A percentile compares a stretch with the other conserved stretches of the same genome.
phyloP scores from a whole-genome alignment of 108 stramenopile species.

The Chaetoceros muelleri region DNA sequence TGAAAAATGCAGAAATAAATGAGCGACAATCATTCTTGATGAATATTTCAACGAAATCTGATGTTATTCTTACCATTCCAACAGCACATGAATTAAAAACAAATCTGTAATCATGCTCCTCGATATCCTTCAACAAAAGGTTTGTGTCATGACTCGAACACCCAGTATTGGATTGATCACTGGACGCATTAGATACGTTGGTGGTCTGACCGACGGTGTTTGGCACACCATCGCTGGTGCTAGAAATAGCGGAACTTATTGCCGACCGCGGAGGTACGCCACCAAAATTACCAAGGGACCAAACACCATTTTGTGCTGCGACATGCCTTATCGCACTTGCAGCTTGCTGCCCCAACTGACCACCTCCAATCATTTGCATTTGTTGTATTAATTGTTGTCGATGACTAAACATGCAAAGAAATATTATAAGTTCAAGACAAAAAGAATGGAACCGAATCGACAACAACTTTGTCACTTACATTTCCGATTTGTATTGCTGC shows the following conservation, averaged over 20 bases:
- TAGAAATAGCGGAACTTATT: conserved; percentile 16
- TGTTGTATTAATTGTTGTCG: conserved; percentile 66
- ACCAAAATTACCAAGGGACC: conserved; percentile 61
- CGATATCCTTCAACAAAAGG: conserved; percentile 17
- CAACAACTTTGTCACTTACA: conserved; percentile 28
- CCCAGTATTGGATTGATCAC: neutral
- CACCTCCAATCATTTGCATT: conserved; percentile 68
- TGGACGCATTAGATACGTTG: neutral
- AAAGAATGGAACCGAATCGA: neutral
- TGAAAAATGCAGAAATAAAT: neutral
- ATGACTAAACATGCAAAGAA: conserved; percentile 20
- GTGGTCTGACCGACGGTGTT: conserved; percentile 1
- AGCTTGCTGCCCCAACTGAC: conserved; percentile 66
- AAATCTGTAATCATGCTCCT: conserved; percentile 59
- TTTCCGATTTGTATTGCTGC: conserved; percentile 71
- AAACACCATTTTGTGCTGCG: conserved; percentile 53
- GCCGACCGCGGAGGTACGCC: conserved; percentile 51
- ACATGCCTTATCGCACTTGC: conserved; percentile 43
- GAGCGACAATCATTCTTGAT: neutral
- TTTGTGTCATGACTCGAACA: neutral
- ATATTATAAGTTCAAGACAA: neutral
- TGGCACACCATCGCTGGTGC: neutral
- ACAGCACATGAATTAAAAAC: conserved; percentile 72
- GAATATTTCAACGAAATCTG: neutral
- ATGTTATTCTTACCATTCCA: conserved; percentile 44